These are phyloP conservation scores for Aplosporella prunicola DNA, from an alignment of 2,329 filamentous ascomycete species.

Conservation along the genomic window DNA sequence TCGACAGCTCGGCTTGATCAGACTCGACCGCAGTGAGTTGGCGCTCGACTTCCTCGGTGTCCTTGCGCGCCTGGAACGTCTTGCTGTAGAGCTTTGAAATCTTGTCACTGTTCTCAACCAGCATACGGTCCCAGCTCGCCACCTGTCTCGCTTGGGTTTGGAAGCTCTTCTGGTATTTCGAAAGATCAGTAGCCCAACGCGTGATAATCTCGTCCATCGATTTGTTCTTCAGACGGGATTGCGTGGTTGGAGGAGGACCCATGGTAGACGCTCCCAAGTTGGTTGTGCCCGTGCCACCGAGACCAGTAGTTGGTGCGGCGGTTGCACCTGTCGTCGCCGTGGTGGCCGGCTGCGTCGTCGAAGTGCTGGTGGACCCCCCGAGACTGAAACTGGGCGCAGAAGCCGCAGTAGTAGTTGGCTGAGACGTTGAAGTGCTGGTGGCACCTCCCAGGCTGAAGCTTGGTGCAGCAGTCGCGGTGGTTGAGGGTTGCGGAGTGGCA, in stretches of 20 bases:
- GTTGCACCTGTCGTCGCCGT: constrained; percentile 13
- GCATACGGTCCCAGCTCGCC: constrained; percentile 79
- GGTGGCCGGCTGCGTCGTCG: constrained; percentile 5
- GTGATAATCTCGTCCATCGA: constrained; percentile 99
- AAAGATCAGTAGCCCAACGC: constrained; percentile 87
- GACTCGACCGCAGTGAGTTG: constrained; percentile 83
- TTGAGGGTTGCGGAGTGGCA: neutral
- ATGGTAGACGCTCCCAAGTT: constrained; percentile 63
- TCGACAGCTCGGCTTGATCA: constrained; percentile 82
- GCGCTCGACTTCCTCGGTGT: constrained; percentile 86
- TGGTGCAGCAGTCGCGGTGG: constrained; percentile 4
- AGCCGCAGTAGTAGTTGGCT: constrained; percentile 11
- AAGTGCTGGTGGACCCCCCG: neutral
- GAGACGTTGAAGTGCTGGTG: constrained; percentile 12
- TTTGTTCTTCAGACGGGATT: constrained; percentile 92
- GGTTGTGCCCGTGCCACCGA: constrained; percentile 1
- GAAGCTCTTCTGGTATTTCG: constrained; percentile 96
- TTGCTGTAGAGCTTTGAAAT: constrained; percentile 87
- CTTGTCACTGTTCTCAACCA: constrained; percentile 91
- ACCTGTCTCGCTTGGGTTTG: constrained; percentile 82
- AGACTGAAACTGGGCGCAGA: constrained; percentile 13
- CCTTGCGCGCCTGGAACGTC: constrained; percentile 87
- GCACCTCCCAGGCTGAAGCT: neutral
- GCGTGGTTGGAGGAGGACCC: constrained; percentile 66
- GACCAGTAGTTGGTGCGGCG: constrained; percentile 22